A percentile compares a stretch with the other conserved stretches of the same genome.
Evolutionary conservation across 2,329 filamentous ascomycete genomes (phyloP).

Genomic region (Fusarium annulatum): DNA sequence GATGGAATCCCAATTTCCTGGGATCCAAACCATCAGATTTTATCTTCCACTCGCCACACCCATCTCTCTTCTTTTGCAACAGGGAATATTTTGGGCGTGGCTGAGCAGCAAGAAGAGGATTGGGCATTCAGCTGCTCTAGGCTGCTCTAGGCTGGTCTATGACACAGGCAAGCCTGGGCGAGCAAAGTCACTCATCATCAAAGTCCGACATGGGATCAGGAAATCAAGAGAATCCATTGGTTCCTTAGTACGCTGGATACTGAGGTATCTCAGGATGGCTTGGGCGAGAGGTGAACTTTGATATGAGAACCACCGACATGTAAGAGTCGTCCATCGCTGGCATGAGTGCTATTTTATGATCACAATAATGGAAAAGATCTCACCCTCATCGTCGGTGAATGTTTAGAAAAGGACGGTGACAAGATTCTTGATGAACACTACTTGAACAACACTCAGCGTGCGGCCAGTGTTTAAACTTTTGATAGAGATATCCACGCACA

Average conservation of each 20-base stretch:
- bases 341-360: background rate
- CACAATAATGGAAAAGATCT: background rate
- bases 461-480: background rate
- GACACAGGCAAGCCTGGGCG: background rate
- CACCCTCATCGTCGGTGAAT: background rate
- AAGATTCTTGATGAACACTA: background rate
- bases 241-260: background rate
- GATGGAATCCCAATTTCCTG: background rate
- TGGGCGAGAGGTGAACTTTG: background rate
- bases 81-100: no score
- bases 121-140: background rate
- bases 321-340: background rate
- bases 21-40: no score
- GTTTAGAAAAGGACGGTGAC: background rate
- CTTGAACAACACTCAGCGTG: background rate
- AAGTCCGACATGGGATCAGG: background rate
- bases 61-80: no score
- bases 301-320: background rate
- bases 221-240: background rate
- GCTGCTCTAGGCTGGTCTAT: no score
- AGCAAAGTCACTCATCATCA: background rate
- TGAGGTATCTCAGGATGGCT: background rate
- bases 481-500: background rate
- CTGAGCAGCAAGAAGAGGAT: background rate
- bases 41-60: no score